Conservation (phyloP, 257 asterid genomes). For the Paulownia fortunei region DNA sequence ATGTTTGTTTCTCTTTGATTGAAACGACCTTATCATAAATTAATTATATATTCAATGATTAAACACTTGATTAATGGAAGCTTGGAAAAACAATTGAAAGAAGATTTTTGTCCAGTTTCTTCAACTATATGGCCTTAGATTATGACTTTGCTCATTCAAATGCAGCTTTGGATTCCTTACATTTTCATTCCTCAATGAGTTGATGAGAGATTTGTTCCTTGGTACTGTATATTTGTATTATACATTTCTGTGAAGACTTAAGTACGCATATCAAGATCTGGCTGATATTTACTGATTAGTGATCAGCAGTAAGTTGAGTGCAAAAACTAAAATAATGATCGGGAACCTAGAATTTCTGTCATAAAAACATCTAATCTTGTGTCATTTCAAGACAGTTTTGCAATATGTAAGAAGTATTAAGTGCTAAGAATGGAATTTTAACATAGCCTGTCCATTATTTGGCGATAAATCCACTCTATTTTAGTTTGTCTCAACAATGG, state of each 20-base stretch:
- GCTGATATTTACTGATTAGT: not conserved
- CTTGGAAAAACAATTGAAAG: slow-evolving; percentile 24
- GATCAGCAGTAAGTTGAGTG: not conserved
- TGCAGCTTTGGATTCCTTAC: slow-evolving; percentile 56
- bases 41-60: slow-evolving; percentile 27
- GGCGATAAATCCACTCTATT: slow-evolving; percentile 33
- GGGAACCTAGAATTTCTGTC: no score
- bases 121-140: slow-evolving; percentile 35
- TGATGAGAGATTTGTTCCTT: slow-evolving; percentile 38
- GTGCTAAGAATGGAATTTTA: not conserved
- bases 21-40: slow-evolving; percentile 28
- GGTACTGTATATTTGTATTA: not conserved
- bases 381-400: not conserved
- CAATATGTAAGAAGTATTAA: no score
- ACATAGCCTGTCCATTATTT: not conserved
- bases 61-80: slow-evolving; percentile 22
- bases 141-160: slow-evolving; percentile 37
- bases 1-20: slow-evolving; percentile 42
- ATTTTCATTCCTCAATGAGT: slow-evolving; percentile 27
- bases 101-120: slow-evolving; percentile 49
- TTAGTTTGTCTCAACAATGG: slow-evolving; percentile 24
- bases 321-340: not conserved
- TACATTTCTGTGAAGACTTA: not conserved
- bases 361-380: not conserved
- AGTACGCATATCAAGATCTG: not conserved